phyloP scores from a whole-genome alignment of 768 basidiomycete genomes.

The Hebeloma cylindrosporum region DNA sequence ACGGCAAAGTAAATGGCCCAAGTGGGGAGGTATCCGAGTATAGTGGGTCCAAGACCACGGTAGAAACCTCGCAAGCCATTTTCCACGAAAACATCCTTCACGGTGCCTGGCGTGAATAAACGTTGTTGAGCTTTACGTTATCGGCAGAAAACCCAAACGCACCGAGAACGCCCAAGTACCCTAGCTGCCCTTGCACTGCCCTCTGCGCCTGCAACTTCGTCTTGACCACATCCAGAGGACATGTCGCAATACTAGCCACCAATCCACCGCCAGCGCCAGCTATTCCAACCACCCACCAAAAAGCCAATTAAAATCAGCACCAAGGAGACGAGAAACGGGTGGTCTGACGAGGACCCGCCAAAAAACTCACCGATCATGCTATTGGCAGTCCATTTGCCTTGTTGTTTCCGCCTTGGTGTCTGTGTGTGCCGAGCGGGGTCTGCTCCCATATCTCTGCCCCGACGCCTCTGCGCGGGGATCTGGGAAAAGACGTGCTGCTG shows the following conservation, averaged over 20 bases:
- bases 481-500: conserved; percentile 24
- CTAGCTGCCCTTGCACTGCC: conserved; percentile 61
- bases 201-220: conserved; percentile 97
- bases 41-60: conserved; percentile 94
- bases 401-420: conserved; percentile 25
- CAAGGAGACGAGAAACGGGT: too few relatives aligned
- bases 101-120: conserved; percentile 32
- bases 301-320: conserved; percentile 1
- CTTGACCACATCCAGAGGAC: conserved; percentile 97
- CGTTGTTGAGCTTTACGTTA: too few relatives aligned
- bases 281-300: conserved; percentile 24
- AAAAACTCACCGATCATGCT: conserved; percentile 74
- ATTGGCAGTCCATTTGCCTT: conserved; percentile 67
- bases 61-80: conserved; percentile 91
- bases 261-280: conserved; percentile 96
- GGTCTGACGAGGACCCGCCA: not conserved
- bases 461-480: conserved; percentile 52
- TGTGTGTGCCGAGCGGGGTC: conserved; percentile 27
- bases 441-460: conserved; percentile 68
- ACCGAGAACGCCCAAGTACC: conserved; percentile 80
- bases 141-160: conserved; percentile 26
- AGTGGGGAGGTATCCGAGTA: conserved; percentile 95
- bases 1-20: conserved; percentile 99
- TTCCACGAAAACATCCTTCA: conserved; percentile 45
- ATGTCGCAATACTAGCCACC: conserved; percentile 89